A percentile compares a stretch with the other conserved stretches of the same genome.
phyloP scores from a whole-genome alignment of 148 eudicot species.

The Chenopodium album region DNA sequence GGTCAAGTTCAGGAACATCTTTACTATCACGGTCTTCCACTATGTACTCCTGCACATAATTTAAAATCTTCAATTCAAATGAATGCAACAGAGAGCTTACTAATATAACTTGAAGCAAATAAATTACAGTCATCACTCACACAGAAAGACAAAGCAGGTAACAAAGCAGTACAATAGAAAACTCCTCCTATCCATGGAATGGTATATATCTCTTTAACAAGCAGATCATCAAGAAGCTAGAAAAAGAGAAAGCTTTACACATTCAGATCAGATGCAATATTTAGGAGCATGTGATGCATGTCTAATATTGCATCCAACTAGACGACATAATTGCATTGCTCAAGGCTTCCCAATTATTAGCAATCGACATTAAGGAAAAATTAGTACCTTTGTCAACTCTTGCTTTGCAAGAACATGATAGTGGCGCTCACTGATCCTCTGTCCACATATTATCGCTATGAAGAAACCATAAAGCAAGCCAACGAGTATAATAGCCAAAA shows the following conservation, averaged over 20 bases:
- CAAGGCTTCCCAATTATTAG: background rate
- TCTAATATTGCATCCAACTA: background rate
- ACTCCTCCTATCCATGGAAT: background rate
- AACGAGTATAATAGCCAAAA: conserved; percentile 82
- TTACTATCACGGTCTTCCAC: conserved; percentile 87
- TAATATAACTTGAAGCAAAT: background rate
- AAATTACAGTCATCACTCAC: background rate
- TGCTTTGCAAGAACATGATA: conserved; percentile 97
- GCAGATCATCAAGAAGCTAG: background rate
- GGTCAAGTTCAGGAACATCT: conserved; percentile 74
- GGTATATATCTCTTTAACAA: background rate
- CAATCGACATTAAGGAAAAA: background rate
- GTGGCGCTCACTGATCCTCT: conserved; percentile 94
- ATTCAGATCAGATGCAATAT: background rate
- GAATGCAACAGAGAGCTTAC: background rate
- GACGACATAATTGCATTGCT: background rate
- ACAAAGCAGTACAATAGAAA: background rate
- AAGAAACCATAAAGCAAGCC: conserved; percentile 98
- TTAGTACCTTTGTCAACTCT: conserved; percentile 92
- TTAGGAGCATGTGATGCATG: background rate
- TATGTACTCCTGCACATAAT: conserved; percentile 62
- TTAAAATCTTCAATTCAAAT: conserved; percentile 12
- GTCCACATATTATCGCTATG: conserved; percentile 97
- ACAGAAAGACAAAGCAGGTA: background rate
- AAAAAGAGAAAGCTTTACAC: background rate